Conservation (phyloP, 2,329 filamentous ascomycete species). For the Venturia carpophila region DNA sequence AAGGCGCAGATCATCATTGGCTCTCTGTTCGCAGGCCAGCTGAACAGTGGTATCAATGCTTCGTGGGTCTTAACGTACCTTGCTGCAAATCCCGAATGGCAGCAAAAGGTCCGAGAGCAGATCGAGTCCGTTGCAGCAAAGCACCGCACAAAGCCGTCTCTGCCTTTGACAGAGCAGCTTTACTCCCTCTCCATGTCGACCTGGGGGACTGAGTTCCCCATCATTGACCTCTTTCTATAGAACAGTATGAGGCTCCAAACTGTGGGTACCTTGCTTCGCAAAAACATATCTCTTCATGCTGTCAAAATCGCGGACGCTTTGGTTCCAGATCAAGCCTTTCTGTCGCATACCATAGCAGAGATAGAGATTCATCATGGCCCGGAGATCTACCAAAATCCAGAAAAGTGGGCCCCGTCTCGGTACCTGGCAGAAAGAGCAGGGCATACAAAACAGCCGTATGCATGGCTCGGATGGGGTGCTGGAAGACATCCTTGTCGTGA, state of each 20-base stretch:
- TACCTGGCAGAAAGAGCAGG: too few species aligned
- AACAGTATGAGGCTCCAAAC: conserved; percentile 48
- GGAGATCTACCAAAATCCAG: conserved; percentile 41
- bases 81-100: conserved; percentile 37
- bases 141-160: conserved; percentile 31
- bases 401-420: conserved; percentile 44
- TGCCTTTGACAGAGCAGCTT: conserved; percentile 34
- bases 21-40: conserved; percentile 47
- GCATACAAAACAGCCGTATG: too few species aligned
- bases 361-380: not conserved
- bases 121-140: conserved; percentile 39
- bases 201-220: conserved; percentile 50
- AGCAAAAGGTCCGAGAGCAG: conserved; percentile 39
- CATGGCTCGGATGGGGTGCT: conserved; percentile 36
- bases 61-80: conserved; percentile 39
- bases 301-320: conserved; percentile 43
- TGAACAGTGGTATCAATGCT: conserved; percentile 50
- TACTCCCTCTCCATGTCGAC: conserved; percentile 41
- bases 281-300: conserved; percentile 42
- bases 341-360: conserved; percentile 18
- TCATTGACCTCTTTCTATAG: conserved; percentile 44
- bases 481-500: conserved; percentile 30
- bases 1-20: conserved; percentile 42
- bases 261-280: conserved; percentile 43
- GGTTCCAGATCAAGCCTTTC: conserved; percentile 43